Conservation (phyloP, 2,329 filamentous ascomycete genomes). For the Harringtonia lauricola region DNA sequence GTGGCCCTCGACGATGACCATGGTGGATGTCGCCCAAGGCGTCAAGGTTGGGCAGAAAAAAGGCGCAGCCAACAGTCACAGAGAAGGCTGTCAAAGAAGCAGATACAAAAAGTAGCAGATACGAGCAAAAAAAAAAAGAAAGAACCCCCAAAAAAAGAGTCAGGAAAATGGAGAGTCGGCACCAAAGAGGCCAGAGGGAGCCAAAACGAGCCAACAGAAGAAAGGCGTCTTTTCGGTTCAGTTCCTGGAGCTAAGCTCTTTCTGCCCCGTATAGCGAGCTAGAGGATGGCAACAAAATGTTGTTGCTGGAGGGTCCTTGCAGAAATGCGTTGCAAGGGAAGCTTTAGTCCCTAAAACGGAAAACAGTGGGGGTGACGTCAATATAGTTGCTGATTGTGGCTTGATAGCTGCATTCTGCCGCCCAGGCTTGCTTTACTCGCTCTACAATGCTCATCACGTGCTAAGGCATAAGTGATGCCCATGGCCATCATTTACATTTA, state of each 20-base stretch:
- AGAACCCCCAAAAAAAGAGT: not conserved
- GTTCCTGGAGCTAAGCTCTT: not conserved
- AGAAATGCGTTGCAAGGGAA: not conserved
- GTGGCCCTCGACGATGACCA: slow-evolving; percentile 85
- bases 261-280: not conserved
- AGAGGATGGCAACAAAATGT: not conserved
- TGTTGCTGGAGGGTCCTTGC: not conserved
- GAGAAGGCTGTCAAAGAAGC: not conserved
- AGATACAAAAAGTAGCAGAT: not conserved
- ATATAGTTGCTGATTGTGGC: not conserved
- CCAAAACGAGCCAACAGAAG: too few species aligned
- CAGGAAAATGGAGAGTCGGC: not conserved
- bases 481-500: too few species aligned
- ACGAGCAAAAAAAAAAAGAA: not conserved
- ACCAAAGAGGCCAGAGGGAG: not conserved
- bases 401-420: not conserved
- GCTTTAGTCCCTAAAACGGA: not conserved
- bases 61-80: not conserved
- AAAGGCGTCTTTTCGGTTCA: too few species aligned
- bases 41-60: too few species aligned
- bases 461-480: not conserved
- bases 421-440: too few species aligned
- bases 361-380: not conserved
- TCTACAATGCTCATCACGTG: too few species aligned
- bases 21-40: slow-evolving; percentile 26